These are phyloP conservation scores for Alternaria burnsii DNA, from an alignment of 2,329 filamentous ascomycete genomes.

Conservation along the genomic window DNA sequence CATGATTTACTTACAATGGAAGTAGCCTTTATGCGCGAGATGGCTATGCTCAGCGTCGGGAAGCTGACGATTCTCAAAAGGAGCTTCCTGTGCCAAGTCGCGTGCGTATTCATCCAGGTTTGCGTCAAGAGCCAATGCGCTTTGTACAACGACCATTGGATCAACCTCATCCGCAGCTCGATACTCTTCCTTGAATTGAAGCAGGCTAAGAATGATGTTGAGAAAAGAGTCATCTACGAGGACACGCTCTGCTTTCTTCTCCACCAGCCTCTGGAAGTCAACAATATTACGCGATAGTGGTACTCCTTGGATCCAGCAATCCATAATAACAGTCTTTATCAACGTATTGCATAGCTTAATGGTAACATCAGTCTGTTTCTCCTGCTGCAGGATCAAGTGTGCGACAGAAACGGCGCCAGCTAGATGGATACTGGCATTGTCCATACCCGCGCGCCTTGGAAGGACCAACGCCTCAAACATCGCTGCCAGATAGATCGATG, in stretches of 20 bases:
- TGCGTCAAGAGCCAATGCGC: conserved; percentile 25
- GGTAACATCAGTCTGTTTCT: conserved; percentile 20
- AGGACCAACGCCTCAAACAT: conserved; percentile 41
- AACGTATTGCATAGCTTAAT: conserved; percentile 26
- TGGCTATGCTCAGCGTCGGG: conserved; percentile 8
- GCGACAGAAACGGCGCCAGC: conserved; percentile 40
- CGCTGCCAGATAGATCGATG: conserved; percentile 35
- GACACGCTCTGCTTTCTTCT: conserved; percentile 11
- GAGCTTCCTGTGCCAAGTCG: conserved; percentile 22
- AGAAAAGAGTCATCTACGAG: conserved; percentile 27
- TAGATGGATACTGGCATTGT: conserved; percentile 38
- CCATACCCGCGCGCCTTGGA: conserved; percentile 24
- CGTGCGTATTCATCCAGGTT: conserved; percentile 21
- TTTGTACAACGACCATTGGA: conserved; percentile 18
- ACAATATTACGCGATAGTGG: conserved; percentile 27
- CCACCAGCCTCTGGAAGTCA: conserved; percentile 21
- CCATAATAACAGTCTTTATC: conserved; percentile 35
- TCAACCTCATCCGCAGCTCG: neutral
- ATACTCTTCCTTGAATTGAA: conserved; percentile 26
- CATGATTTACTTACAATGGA: conserved; percentile 21
- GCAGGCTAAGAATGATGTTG: conserved; percentile 26
- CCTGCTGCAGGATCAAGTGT: conserved; percentile 27
- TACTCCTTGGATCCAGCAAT: conserved; percentile 37
- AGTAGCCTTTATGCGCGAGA: conserved; percentile 30
- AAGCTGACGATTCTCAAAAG: conserved; percentile 20